phyloP scores from a whole-genome alignment of 2,329 filamentous ascomycete genomes.

The Celoporthe dispersa region DNA sequence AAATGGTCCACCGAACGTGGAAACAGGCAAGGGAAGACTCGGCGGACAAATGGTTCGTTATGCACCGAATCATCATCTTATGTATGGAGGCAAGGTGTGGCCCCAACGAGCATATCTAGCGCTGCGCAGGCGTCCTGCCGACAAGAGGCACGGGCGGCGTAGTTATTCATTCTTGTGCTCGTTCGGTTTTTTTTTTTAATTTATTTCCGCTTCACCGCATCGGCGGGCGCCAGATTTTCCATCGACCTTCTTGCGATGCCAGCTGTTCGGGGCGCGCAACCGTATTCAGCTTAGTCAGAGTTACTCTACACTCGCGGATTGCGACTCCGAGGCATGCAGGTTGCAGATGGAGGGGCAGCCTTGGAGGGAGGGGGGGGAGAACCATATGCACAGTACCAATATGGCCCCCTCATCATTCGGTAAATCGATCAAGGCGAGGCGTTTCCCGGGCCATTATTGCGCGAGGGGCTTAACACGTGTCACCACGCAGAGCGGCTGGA shows the following conservation, averaged over 20 bases:
- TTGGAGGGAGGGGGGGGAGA: background rate
- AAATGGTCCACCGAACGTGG: background rate
- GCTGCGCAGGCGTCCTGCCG: background rate
- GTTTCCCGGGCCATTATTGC: background rate
- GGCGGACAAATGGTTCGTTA: background rate
- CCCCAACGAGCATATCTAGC: background rate
- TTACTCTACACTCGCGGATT: background rate
- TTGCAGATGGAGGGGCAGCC: background rate
- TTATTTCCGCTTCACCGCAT: background rate
- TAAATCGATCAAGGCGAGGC: background rate
- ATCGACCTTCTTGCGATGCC: background rate
- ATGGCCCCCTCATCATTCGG: background rate
- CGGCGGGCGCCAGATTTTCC: background rate
- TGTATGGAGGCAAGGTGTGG: background rate
- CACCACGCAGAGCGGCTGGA: background rate
- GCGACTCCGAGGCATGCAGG: background rate
- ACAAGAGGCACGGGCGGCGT: background rate
- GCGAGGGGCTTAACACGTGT: conserved; percentile 7
- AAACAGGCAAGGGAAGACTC: background rate
- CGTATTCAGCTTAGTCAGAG: conserved; percentile 1
- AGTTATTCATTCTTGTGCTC: background rate
- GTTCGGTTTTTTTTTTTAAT: background rate
- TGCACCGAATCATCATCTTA: background rate
- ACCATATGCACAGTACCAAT: background rate
- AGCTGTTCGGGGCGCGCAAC: background rate